phyloP scores from a whole-genome alignment of 192 early-diverging fungal genomes.

The Coemansia sp. region DNA sequence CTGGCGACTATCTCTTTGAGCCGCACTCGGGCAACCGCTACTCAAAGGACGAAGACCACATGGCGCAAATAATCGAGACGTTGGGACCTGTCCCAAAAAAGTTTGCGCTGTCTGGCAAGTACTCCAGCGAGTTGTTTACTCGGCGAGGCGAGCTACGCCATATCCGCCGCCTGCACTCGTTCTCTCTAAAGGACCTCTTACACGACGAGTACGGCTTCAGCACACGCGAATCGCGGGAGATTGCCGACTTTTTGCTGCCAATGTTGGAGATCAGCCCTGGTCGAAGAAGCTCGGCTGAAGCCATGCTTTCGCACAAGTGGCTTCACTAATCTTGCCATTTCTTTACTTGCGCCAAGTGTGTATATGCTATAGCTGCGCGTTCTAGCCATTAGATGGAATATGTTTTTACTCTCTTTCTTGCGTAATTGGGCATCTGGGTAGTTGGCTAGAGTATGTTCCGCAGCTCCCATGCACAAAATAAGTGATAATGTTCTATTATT shows the following conservation, averaged over 20 bases:
- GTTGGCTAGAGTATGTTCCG: neutral
- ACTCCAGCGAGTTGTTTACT: conserved; percentile 85
- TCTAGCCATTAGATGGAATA: neutral
- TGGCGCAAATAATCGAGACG: conserved; percentile 95
- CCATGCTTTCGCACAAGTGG: conserved; percentile 65
- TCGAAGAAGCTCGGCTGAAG: conserved; percentile 59
- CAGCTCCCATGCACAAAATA: neutral
- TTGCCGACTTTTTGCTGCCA: conserved; percentile 80
- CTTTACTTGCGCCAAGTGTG: neutral
- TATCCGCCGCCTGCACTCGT: conserved; percentile 83
- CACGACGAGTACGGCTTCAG: conserved; percentile 86
- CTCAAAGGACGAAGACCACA: conserved; percentile 94
- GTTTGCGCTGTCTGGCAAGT: conserved; percentile 82
- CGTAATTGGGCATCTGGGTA: neutral
- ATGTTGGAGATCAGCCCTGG: conserved; percentile 72
- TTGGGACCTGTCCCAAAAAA: conserved; percentile 81
- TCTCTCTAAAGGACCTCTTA: conserved; percentile 80
- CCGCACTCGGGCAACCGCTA: conserved; percentile 81
- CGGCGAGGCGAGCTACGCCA: conserved; percentile 84
- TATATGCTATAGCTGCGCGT: neutral
- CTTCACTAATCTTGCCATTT: conserved; percentile 23
- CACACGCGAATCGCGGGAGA: conserved; percentile 67
- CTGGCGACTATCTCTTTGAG: conserved; percentile 95
- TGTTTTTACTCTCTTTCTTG: neutral
- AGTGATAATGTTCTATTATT: neutral